Base-by-base conservation (phyloP, 2,329 filamentous ascomycete species). In the Chaetomium globosum region DNA sequence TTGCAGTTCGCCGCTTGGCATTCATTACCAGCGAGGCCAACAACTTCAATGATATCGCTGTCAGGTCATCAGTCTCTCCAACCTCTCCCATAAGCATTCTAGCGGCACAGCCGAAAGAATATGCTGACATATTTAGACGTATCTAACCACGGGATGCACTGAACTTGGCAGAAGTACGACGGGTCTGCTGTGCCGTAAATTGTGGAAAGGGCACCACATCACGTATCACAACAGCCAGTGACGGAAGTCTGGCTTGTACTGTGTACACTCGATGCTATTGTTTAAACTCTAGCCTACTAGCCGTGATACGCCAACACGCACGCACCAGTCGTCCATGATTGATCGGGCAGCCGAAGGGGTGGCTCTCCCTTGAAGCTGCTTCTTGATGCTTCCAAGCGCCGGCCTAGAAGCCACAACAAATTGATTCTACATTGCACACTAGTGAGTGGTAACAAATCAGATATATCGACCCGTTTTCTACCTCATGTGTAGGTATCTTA, bases 71-170 rank as follows among this genome's bases (percentile, higher is more conserved):
- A 21, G 8, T 10, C 46, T 48, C 3, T n/a, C n/a, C 46, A 23
- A n/a, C 46, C 9, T 21, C 46, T 48, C 8, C 2, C 26, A 21
- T n/a, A 10, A 19, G 39, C 39, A 19, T 48, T 48, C 31, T 53
- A 16, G 13, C 23, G 51, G 51, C 51, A 53, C 51, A n/a, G 51
- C 51, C 19, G 13, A n/a, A 53, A 53, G 51, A 30, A 53, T 19
- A 53, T 12, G 51, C 28, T 53, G 51, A 13, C 39, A 43, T 26
- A 53, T 53, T 5, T 16, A 9, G 16, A 39, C 3, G 39, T 43
- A 43, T 16, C 16, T n/a, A 12, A 10, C 33, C 12, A 43, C 39
- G 16, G 13, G 16, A 43, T 43, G 39, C 16, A 43, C 5, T n/a
- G 39, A 16, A 43, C 39, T 43, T 43, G 16, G 39, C 39, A n/a